phyloP scores from a whole-genome alignment of 345 rosid genomes.

The Citrus unshiu region DNA sequence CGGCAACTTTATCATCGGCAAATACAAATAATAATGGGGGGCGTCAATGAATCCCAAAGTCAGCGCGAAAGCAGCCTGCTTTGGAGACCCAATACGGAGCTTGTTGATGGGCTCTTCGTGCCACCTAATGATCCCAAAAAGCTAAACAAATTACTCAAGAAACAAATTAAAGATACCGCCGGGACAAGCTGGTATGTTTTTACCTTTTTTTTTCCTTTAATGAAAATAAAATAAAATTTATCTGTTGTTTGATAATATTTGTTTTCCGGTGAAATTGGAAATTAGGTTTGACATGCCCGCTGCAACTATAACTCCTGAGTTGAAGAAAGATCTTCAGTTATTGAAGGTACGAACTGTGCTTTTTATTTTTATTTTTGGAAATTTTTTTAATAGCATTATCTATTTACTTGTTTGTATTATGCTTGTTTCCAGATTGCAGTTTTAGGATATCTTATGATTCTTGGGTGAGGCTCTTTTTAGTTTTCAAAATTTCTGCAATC shows the following conservation, averaged over 20 bases:
- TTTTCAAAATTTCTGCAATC: neutral
- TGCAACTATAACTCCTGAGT: slow-evolving; percentile 71
- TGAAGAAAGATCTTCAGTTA: slow-evolving; percentile 84
- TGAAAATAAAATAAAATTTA: neutral
- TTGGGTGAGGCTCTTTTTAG: neutral
- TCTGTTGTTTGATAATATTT: neutral
- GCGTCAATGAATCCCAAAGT: slow-evolving; percentile 5
- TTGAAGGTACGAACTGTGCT: slow-evolving; percentile 55
- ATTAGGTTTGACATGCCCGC: slow-evolving; percentile 96
- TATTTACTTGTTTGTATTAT: neutral
- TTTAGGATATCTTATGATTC: neutral
- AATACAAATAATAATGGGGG: slow-evolving; percentile 6
- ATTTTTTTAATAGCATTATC: neutral
- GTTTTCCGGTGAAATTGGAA: neutral
- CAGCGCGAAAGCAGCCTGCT: slow-evolving; percentile 34
- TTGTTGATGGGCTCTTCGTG: slow-evolving; percentile 77
- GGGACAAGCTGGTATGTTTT: slow-evolving; percentile 60
- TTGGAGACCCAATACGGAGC: slow-evolving; percentile 60
- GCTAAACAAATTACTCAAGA: slow-evolving; percentile 60
- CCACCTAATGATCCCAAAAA: slow-evolving; percentile 70
- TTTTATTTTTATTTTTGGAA: neutral
- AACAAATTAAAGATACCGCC: slow-evolving; percentile 65
- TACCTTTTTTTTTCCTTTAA: neutral
- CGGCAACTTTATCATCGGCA: slow-evolving; percentile 25
- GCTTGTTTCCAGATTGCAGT: neutral